phyloP scores from a whole-genome alignment of 371 early-diverging fungal genomes.

The Dichotomocladium elegans region DNA sequence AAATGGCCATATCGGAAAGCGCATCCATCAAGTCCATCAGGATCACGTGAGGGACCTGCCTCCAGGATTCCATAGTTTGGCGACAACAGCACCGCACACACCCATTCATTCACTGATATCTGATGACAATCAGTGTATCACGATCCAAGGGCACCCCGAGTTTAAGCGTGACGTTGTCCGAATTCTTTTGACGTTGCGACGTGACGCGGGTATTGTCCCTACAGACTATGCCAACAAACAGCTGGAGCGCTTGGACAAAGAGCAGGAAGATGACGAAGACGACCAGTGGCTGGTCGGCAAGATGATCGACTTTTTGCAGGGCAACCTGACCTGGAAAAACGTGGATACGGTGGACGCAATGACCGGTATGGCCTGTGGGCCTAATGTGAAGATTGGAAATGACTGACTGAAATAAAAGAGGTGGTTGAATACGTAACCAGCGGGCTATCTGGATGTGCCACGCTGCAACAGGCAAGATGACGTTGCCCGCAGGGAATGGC shows the following conservation, averaged over 20 bases:
- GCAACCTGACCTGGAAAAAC: constrained; percentile 7
- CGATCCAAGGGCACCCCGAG: constrained; percentile 84
- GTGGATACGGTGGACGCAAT: constrained; percentile 7
- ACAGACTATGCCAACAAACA: constrained; percentile 16
- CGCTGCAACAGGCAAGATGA: no score
- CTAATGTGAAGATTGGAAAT: constrained; percentile 16
- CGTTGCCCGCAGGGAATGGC: no score
- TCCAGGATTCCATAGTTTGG: constrained; percentile 43
- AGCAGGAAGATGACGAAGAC: constrained; percentile 6
- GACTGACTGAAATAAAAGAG: constrained; percentile 10
- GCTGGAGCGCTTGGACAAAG: constrained; percentile 6
- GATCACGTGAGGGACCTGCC: constrained; percentile 61
- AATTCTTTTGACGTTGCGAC: constrained; percentile 26
- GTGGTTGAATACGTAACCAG: no score
- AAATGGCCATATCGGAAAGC: constrained; percentile 13
- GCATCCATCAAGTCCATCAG: constrained; percentile 66
- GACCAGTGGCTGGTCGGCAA: constrained; percentile 10
- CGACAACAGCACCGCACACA: constrained; percentile 39
- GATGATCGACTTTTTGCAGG: constrained; percentile 18
- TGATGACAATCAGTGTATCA: constrained; percentile 53
- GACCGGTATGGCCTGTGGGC: constrained; percentile 12
- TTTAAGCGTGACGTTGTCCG: constrained; percentile 49
- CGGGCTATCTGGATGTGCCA: no score
- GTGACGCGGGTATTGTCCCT: constrained; percentile 18
- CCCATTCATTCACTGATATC: constrained; percentile 47